Conservation (phyloP, 2,329 filamentous ascomycete species). For the Xylariaceae sp. region DNA sequence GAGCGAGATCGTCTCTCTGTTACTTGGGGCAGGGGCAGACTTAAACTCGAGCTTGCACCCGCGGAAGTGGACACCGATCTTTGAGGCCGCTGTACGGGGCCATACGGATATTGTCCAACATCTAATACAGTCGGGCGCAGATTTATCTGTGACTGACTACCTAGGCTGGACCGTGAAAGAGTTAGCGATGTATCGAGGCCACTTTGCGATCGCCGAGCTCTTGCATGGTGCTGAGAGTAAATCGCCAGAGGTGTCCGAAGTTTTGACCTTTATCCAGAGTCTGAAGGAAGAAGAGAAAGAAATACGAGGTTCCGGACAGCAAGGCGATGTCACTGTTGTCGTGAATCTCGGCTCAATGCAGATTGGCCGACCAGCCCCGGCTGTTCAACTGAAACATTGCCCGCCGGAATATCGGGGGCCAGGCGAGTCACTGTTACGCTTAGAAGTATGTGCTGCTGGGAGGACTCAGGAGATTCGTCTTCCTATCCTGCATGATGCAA, state of each 20-base stretch:
- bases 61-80: slow-evolving; percentile 31
- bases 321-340: neutral
- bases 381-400: neutral
- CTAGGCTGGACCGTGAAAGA: slow-evolving; percentile 33
- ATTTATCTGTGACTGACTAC: slow-evolving; percentile 20
- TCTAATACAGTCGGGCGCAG: slow-evolving; percentile 27
- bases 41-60: slow-evolving; percentile 21
- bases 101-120: slow-evolving; percentile 21
- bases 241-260: too few species aligned
- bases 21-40: neutral
- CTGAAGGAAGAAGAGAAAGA: too few species aligned
- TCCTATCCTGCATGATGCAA: slow-evolving; percentile 24
- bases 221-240: neutral
- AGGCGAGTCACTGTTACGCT: neutral
- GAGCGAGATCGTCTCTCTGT: slow-evolving; percentile 9
- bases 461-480: slow-evolving; percentile 14
- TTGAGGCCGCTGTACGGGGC: slow-evolving; percentile 27
- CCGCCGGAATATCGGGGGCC: neutral
- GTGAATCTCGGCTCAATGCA: slow-evolving; percentile 9
- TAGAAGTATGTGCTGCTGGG: slow-evolving; percentile 12
- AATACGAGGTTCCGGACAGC: neutral
- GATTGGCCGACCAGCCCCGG: slow-evolving; percentile 1
- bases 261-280: too few species aligned
- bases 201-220: slow-evolving; percentile 25
- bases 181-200: slow-evolving; percentile 31